These are phyloP conservation scores for Epithele typhae DNA, from an alignment of 768 basidiomycete genomes.

Conservation along the genomic window DNA sequence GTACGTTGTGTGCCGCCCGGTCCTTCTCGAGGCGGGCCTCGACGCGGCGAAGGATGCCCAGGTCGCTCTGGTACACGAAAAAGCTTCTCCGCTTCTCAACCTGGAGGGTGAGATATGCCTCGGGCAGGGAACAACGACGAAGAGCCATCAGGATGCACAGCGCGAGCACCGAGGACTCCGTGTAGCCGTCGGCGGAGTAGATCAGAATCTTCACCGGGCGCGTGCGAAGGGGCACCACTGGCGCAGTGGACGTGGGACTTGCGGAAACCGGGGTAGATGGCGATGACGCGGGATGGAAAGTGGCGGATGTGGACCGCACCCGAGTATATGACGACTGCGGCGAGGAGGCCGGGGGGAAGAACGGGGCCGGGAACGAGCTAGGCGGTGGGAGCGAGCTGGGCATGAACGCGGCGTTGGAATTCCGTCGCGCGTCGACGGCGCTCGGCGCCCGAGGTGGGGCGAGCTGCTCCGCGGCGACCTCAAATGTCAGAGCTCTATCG, in stretches of 20 bases:
- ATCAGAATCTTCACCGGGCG: slow-evolving; percentile 71
- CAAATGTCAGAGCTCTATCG: slow-evolving; percentile 21
- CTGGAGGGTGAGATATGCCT: slow-evolving; percentile 92
- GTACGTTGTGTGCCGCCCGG: slow-evolving; percentile 12
- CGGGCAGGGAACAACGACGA: slow-evolving; percentile 63
- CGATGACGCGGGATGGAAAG: slow-evolving; percentile 20
- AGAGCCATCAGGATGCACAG: slow-evolving; percentile 83
- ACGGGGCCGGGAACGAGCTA: slow-evolving; percentile 23
- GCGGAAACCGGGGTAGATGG: slow-evolving; percentile 23
- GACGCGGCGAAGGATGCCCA: slow-evolving; percentile 65
- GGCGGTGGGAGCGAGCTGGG: slow-evolving; percentile 25
- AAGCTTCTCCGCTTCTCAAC: slow-evolving; percentile 76
- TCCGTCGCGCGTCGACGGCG: slow-evolving; percentile 5
- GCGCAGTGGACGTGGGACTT: slow-evolving; percentile 5
- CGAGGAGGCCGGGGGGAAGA: slow-evolving; percentile 18
- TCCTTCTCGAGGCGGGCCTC: slow-evolving; percentile 47
- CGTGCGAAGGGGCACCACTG: slow-evolving; percentile 32
- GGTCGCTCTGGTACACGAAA: slow-evolving; percentile 85
- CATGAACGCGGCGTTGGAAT: slow-evolving; percentile 8
- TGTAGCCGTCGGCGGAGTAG: slow-evolving; percentile 87
- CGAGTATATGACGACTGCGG: slow-evolving; percentile 19
- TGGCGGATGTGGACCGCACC: slow-evolving; percentile 24
- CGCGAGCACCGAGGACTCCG: slow-evolving; percentile 87
- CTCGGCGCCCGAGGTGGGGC: slow-evolving; percentile 11
- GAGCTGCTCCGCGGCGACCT: slow-evolving; percentile 16